A percentile compares a stretch with the other conserved stretches of the same genome.
These are phyloP conservation scores for Millerozyma acaciae DNA, from an alignment of 805 yeast species.

Conservation along the genomic window DNA sequence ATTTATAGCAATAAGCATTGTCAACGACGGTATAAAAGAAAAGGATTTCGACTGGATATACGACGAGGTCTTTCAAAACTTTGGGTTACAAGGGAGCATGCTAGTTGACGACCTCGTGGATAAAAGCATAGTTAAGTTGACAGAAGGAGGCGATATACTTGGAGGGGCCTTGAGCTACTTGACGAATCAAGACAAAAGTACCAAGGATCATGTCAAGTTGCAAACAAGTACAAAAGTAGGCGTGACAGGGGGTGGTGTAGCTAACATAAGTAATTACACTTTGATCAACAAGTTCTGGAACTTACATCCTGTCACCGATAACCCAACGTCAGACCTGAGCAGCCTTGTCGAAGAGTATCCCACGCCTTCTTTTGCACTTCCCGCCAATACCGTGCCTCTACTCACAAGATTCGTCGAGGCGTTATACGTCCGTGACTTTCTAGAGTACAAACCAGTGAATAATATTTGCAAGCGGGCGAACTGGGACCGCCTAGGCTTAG, in stretches of 20 bases:
- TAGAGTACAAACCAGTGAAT: slow-evolving; percentile 37
- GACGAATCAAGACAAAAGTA: slow-evolving; percentile 6
- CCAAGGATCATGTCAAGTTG: slow-evolving; percentile 10
- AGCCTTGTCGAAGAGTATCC: slow-evolving; percentile 33
- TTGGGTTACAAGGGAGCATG: slow-evolving; percentile 54
- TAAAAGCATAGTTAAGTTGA: slow-evolving; percentile 43
- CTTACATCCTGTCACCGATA: slow-evolving; percentile 42
- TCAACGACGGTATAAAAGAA: slow-evolving; percentile 65
- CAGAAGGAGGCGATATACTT: slow-evolving; percentile 20
- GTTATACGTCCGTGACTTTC: slow-evolving; percentile 54
- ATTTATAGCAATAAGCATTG: slow-evolving; percentile 54
- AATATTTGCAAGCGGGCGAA: slow-evolving; percentile 35
- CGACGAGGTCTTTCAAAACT: slow-evolving; percentile 54
- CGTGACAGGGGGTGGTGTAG: slow-evolving; percentile 28
- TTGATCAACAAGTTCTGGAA: slow-evolving; percentile 43
- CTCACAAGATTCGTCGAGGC: slow-evolving; percentile 65
- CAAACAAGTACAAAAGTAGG: slow-evolving; percentile 24
- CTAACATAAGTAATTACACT: slow-evolving; percentile 31
- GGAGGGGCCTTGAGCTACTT: slow-evolving; percentile 16
- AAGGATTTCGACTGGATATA: slow-evolving; percentile 56
- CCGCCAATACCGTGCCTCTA: slow-evolving; percentile 77
- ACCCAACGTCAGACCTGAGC: slow-evolving; percentile 7
- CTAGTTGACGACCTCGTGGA: slow-evolving; percentile 47
- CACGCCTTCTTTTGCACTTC: slow-evolving; percentile 59
- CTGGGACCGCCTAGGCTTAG: slow-evolving; percentile 42